Percentiles rank a stretch among this genome's conserved stretches.
Evolutionary conservation across 2,329 filamentous ascomycete species (phyloP).

Genomic region (Penicillium corylophilum): DNA sequence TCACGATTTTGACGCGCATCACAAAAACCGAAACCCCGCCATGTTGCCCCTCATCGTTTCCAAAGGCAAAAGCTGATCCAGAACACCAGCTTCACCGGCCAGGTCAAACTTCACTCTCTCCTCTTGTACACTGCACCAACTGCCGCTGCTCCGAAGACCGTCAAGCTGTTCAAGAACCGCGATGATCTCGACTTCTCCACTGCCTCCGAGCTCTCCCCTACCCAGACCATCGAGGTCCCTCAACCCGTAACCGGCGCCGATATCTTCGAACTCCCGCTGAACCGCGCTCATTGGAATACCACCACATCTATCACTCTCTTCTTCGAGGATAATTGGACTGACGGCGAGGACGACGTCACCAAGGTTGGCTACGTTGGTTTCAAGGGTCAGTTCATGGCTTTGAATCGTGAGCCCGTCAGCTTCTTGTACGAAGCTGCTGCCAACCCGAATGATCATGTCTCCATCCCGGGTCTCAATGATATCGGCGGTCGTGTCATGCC

Average conservation of each 20-base stretch:
- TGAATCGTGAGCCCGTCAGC: constrained; percentile 77
- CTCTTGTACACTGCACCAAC: constrained; percentile 76
- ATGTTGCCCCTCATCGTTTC: constrained; percentile 27
- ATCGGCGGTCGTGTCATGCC: constrained; percentile 41
- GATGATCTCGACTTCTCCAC: constrained; percentile 81
- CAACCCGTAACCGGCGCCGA: constrained; percentile 62
- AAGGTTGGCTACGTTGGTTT: constrained; percentile 83
- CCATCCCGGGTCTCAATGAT: constrained; percentile 45
- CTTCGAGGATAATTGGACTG: constrained; percentile 85
- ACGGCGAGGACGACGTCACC: constrained; percentile 76
- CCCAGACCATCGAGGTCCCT: constrained; percentile 74
- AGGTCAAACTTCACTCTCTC: constrained; percentile 88
- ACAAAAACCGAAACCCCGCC: constrained; percentile 19
- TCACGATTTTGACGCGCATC: neutral
- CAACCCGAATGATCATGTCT: constrained; percentile 79
- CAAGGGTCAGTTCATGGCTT: constrained; percentile 87
- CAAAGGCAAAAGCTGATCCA: constrained; percentile 7
- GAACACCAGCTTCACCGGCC: constrained; percentile 74
- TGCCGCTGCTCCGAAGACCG: constrained; percentile 70
- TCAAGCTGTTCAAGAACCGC: constrained; percentile 85
- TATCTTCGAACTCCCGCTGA: constrained; percentile 83
- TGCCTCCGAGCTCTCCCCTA: constrained; percentile 67
- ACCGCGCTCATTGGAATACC: constrained; percentile 82
- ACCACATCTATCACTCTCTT: constrained; percentile 83
- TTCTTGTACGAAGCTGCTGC: constrained; percentile 93